A percentile compares a stretch with the other conserved stretches of the same genome.
phyloP scores from a whole-genome alignment of 805 yeast genomes.

The Candida peoriensis region DNA sequence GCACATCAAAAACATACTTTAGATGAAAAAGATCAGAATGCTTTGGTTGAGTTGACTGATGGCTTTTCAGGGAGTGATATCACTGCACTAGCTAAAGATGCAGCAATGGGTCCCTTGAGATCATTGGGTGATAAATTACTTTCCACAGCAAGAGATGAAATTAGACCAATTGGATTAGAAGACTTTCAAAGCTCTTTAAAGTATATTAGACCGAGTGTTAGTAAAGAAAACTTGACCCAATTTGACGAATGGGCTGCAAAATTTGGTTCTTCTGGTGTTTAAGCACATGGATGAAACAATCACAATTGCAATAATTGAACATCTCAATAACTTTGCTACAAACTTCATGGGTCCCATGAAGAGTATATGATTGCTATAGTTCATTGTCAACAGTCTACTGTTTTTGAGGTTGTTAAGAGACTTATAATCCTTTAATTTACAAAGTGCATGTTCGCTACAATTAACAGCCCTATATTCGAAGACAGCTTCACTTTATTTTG shows the following conservation, averaged over 20 bases:
- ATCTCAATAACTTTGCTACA: too few relatives aligned
- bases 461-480: too few relatives aligned
- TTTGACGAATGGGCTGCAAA: slow-evolving; percentile 87
- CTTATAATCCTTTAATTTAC: too few relatives aligned
- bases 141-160: slow-evolving; percentile 63
- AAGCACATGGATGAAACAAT: slow-evolving; percentile 3
- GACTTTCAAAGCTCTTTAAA: slow-evolving; percentile 76
- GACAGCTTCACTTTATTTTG: too few relatives aligned
- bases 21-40: slow-evolving; percentile 54
- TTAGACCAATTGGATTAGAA: slow-evolving; percentile 67
- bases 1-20: slow-evolving; percentile 65
- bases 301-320: neutral
- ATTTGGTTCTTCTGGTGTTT: slow-evolving; percentile 92
- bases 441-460: too few relatives aligned
- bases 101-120: slow-evolving; percentile 96
- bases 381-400: too few relatives aligned
- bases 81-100: slow-evolving; percentile 93
- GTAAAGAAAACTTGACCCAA: slow-evolving; percentile 66
- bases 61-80: slow-evolving; percentile 92
- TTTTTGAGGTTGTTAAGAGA: too few relatives aligned
- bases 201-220: slow-evolving; percentile 85
- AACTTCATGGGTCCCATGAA: too few relatives aligned
- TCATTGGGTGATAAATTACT: slow-evolving; percentile 83
- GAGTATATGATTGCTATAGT: too few relatives aligned
- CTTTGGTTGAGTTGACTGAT: slow-evolving; percentile 62